phyloP scores from a whole-genome alignment of 176 grass and related monocot species.

The Ensete glaucum region DNA sequence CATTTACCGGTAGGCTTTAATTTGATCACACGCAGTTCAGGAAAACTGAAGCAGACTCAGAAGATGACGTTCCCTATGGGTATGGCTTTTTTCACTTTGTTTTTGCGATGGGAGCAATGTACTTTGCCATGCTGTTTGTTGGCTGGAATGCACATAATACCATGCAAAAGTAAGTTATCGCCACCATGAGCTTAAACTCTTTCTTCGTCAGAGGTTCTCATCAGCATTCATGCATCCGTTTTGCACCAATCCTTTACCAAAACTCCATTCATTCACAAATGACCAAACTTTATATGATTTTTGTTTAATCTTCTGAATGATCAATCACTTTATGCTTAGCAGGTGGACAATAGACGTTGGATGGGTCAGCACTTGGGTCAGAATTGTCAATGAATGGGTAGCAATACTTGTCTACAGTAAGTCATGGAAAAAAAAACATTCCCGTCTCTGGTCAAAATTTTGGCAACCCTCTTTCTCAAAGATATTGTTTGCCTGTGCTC shows the following conservation, averaged over 20 bases:
- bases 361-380: constrained; percentile 91
- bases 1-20: constrained; percentile 8
- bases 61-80: constrained; percentile 72
- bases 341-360: constrained; percentile 95
- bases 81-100: constrained; percentile 97
- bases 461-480: not conserved
- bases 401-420: constrained; percentile 68
- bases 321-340: not conserved
- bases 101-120: constrained; percentile 97
- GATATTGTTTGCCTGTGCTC: not conserved
- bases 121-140: constrained; percentile 92
- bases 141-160: constrained; percentile 62
- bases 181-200: not conserved
- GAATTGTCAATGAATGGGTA: constrained; percentile 72
- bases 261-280: no score
- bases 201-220: not conserved
- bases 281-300: not conserved
- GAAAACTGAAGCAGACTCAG: constrained; percentile 41
- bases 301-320: not conserved
- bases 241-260: no score
- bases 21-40: constrained; percentile 50
- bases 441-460: not conserved
- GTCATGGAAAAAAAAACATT: not conserved
- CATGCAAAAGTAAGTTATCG: constrained; percentile 53
- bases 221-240: not conserved